phyloP scores from a whole-genome alignment of 2,329 filamentous ascomycete genomes.

The Incumbomyces delicatus region DNA sequence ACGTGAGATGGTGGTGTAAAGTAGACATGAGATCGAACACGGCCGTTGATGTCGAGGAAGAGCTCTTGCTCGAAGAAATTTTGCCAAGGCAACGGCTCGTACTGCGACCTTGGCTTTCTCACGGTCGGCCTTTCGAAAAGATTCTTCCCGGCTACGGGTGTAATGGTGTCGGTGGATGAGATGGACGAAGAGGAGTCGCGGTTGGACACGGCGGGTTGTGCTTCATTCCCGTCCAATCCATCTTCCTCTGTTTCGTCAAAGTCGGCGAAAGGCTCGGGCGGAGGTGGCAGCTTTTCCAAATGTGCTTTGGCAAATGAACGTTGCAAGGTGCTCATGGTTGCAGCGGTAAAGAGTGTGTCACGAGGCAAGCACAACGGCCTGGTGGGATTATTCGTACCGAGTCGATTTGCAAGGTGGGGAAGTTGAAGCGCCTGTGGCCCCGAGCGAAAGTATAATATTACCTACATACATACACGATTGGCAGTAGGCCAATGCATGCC shows the following conservation, averaged over 20 bases:
- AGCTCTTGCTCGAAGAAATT: slow-evolving; percentile 86
- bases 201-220: slow-evolving; percentile 17
- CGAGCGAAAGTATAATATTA: too few species aligned
- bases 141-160: slow-evolving; percentile 63
- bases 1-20: slow-evolving; percentile 62
- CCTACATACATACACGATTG: too few species aligned
- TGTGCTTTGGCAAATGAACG: slow-evolving; percentile 69
- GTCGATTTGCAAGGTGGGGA: too few species aligned
- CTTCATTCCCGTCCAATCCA: slow-evolving; percentile 26
- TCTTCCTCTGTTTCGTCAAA: slow-evolving; percentile 34
- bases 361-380: neutral
- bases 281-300: slow-evolving; percentile 52
- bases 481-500: too few species aligned
- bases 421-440: too few species aligned
- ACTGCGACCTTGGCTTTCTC: slow-evolving; percentile 25
- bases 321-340: slow-evolving; percentile 66
- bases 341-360: neutral
- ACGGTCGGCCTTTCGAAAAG: slow-evolving; percentile 60
- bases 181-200: slow-evolving; percentile 74
- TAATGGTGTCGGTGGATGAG: slow-evolving; percentile 85
- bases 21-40: slow-evolving; percentile 71
- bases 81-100: slow-evolving; percentile 70
- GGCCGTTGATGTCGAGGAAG: slow-evolving; percentile 45
- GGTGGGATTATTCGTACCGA: neutral
- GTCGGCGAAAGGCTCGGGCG: too few species aligned